Percentiles rank a stretch among this genome's conserved stretches.
Evolutionary conservation across 768 basidiomycete species (phyloP).

Genomic region (Rhizopogon salebrosus): DNA sequence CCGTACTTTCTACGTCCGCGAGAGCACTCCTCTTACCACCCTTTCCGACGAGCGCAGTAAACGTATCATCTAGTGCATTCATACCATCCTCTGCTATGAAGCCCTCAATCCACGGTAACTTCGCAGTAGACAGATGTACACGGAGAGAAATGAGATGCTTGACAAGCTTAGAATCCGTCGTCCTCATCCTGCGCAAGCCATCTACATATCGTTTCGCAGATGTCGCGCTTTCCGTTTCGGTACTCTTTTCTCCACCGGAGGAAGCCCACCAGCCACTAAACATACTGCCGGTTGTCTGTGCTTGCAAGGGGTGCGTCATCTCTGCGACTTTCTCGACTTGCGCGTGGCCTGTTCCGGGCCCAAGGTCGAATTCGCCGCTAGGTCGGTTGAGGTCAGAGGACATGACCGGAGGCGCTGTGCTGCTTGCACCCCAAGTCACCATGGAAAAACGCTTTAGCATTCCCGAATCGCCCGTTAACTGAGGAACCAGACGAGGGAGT

Average conservation of each 20-base stretch:
- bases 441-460: constrained; percentile 67
- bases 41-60: constrained; percentile 61
- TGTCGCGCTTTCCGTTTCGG: constrained; percentile 35
- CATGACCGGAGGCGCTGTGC: constrained; percentile 30
- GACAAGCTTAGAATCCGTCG: constrained; percentile 54
- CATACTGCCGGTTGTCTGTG: constrained; percentile 70
- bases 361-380: constrained; percentile 33
- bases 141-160: constrained; percentile 81
- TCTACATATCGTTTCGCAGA: constrained; percentile 62
- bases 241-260: constrained; percentile 46
- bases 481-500: constrained; percentile 66
- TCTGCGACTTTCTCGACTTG: constrained; percentile 27
- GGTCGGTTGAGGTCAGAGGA: constrained; percentile 29
- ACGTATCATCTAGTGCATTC: constrained; percentile 49
- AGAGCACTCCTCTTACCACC: constrained; percentile 56
- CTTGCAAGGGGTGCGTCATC: constrained; percentile 36
- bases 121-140: constrained; percentile 81
- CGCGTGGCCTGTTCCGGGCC: constrained; percentile 18
- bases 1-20: constrained; percentile 61
- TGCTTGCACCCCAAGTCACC: constrained; percentile 48
- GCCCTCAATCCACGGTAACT: constrained; percentile 69
- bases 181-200: constrained; percentile 48
- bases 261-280: constrained; percentile 76
- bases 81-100: constrained; percentile 67
- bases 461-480: constrained; percentile 67